Evolutionary conservation across 176 grass and related monocot genomes (phyloP).

Genomic region (Avena insularis): DNA sequence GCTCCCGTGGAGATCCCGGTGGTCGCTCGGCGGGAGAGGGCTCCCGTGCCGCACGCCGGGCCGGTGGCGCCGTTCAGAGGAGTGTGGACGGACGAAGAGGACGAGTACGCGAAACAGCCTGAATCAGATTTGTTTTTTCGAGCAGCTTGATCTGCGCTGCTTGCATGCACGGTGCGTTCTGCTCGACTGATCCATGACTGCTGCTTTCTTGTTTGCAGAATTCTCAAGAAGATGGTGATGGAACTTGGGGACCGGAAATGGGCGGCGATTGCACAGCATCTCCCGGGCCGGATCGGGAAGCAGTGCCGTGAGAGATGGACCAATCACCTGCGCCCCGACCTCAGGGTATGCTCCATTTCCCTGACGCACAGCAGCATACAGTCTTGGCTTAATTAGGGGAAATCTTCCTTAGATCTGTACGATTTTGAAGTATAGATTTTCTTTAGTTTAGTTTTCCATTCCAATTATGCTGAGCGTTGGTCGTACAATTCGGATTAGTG

Average conservation of each 20-base stretch:
- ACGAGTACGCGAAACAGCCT: constrained; percentile 45
- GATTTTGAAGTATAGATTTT: background rate
- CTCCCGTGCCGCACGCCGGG: too few species aligned
- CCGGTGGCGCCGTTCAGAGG: constrained; percentile 40
- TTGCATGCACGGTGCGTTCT: background rate
- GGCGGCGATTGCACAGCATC: constrained; percentile 58
- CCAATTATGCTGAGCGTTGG: background rate
- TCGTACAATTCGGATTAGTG: background rate
- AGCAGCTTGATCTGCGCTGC: background rate
- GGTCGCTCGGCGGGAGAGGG: background rate
- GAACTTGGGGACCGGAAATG: constrained; percentile 64
- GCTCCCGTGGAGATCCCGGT: background rate
- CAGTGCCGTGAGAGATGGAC: constrained; percentile 88
- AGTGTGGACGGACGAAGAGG: constrained; percentile 71
- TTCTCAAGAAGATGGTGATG: constrained; percentile 57
- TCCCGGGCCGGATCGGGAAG: constrained; percentile 76
- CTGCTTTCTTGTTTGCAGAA: constrained; percentile 36
- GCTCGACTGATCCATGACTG: background rate
- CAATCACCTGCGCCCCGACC: constrained; percentile 71
- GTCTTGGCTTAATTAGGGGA: background rate
- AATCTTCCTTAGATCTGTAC: background rate
- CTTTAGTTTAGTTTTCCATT: background rate
- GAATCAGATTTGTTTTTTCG: background rate
- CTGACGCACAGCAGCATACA: background rate
- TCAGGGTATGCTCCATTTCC: constrained; percentile 57